phyloP scores from a whole-genome alignment of 306 rosid genomes.

The Abrus pulchellus region DNA sequence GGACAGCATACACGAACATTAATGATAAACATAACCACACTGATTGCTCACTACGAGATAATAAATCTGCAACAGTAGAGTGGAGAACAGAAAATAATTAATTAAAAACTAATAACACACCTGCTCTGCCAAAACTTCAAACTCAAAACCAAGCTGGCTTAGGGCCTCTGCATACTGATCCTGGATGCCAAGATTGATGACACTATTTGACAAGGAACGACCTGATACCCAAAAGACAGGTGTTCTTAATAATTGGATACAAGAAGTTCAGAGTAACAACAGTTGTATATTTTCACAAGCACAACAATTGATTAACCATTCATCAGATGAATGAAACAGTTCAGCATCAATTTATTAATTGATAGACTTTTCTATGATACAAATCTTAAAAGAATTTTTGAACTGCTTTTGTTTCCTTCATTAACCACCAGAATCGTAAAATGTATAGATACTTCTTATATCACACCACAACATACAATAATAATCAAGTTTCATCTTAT shows the following conservation, averaged over 20 bases:
- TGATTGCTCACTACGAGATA: constrained; percentile 26
- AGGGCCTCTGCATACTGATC: constrained; percentile 83
- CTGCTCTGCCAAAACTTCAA: constrained; percentile 84
- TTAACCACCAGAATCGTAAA: constrained; percentile 30
- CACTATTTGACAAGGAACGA: constrained; percentile 81
- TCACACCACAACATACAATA: not conserved
- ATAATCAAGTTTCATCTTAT: too few relatives aligned
- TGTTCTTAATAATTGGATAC: constrained; percentile 35
- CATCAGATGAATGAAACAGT: constrained; percentile 33
- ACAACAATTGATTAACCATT: constrained; percentile 29
- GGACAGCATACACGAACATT: constrained; percentile 26
- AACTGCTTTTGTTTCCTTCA: constrained; percentile 32
- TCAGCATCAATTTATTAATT: not conserved
- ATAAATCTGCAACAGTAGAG: constrained; percentile 8
- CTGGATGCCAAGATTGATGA: constrained; percentile 77
- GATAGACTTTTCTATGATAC: constrained; percentile 1
- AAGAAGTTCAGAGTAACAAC: constrained; percentile 5
- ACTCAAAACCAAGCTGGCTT: constrained; percentile 82
- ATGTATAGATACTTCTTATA: constrained; percentile 11
- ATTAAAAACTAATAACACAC: constrained; percentile 44
- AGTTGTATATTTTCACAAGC: constrained; percentile 38
- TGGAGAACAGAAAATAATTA: constrained; percentile 38
- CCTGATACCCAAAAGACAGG: constrained; percentile 59
- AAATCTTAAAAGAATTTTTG: constrained; percentile 30
- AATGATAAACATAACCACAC: constrained; percentile 38